Conservation (phyloP, 192 early-diverging fungal species). For the Gaertneriomyces semiglobifer region DNA sequence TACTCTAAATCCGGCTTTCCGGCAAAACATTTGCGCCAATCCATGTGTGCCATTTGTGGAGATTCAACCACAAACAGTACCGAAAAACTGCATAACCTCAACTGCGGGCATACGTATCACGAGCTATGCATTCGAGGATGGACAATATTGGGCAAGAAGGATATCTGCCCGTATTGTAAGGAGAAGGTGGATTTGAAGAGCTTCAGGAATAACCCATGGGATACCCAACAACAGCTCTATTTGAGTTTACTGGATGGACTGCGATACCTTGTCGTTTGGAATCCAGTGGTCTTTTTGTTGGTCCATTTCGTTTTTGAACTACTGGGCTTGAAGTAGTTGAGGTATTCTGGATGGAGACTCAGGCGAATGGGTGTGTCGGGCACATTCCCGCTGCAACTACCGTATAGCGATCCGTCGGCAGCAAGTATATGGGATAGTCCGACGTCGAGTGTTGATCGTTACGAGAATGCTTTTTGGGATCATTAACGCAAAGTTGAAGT, state of each 20-base stretch:
- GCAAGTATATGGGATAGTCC: no score
- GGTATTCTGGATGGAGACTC: background rate
- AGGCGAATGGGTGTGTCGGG: no score
- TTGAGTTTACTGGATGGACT: slow-evolving; percentile 48
- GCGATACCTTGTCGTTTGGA: slow-evolving; percentile 55
- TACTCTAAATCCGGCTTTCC: slow-evolving; percentile 46
- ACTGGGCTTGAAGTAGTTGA: slow-evolving; percentile 40
- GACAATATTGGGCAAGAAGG: slow-evolving; percentile 56
- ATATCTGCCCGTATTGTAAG: slow-evolving; percentile 55
- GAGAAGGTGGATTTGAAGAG: slow-evolving; percentile 52
- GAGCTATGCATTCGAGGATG: slow-evolving; percentile 48
- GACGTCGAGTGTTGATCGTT: no score
- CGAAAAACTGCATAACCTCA: slow-evolving; percentile 16
- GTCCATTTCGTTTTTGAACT: slow-evolving; percentile 48
- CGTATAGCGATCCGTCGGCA: no score
- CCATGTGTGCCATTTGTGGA: slow-evolving; percentile 54
- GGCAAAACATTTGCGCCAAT: slow-evolving; percentile 43
- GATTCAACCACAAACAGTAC: slow-evolving; percentile 17
- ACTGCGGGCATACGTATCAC: slow-evolving; percentile 46
- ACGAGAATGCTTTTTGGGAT: no score
- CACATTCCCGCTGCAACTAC: no score
- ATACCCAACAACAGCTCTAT: slow-evolving; percentile 46
- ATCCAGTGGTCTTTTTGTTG: slow-evolving; percentile 48
- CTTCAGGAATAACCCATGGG: slow-evolving; percentile 51
- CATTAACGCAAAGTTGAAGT: no score